These are phyloP conservation scores for Pachyrhizus erosus DNA, from an alignment of 306 rosid genomes.

Conservation along the genomic window DNA sequence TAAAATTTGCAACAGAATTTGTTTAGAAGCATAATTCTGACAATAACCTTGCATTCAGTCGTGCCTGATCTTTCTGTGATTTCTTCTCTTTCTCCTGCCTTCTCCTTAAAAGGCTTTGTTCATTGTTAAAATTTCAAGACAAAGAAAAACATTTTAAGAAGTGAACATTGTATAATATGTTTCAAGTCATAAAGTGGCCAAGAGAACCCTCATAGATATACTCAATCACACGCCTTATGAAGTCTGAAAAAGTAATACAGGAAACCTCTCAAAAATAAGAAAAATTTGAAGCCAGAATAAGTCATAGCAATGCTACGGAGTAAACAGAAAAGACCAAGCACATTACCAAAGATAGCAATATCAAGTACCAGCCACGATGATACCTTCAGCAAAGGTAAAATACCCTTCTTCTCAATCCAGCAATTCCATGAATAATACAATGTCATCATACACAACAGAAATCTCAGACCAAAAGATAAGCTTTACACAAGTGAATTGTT, in stretches of 20 bases:
- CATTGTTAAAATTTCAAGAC: conserved; percentile 33
- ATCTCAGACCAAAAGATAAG: conserved; percentile 9
- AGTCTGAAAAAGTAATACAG: neutral
- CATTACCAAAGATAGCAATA: conserved; percentile 8
- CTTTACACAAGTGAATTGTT: neutral
- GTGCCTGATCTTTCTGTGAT: conserved; percentile 57
- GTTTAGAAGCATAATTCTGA: conserved; percentile 39
- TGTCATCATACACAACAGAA: conserved; percentile 8
- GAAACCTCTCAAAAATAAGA: neutral
- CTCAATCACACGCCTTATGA: neutral
- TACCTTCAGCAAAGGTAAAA: conserved; percentile 29
- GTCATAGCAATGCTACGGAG: conserved; percentile 25
- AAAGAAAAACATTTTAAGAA: conserved; percentile 33
- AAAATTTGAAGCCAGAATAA: neutral
- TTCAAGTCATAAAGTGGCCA: conserved; percentile 7
- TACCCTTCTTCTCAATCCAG: conserved; percentile 16
- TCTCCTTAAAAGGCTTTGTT: conserved; percentile 66
- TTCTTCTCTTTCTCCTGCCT: conserved; percentile 64
- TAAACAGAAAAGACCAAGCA: conserved; percentile 36
- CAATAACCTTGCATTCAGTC: conserved; percentile 90
- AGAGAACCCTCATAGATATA: conserved; percentile 18
- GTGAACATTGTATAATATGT: conserved; percentile 26
- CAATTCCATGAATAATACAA: neutral
- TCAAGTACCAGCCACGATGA: conserved; percentile 3
- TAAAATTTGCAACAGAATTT: conserved; percentile 31